Conservation (phyloP, 148 eudicot genomes). For the Diospyros lotus region DNA sequence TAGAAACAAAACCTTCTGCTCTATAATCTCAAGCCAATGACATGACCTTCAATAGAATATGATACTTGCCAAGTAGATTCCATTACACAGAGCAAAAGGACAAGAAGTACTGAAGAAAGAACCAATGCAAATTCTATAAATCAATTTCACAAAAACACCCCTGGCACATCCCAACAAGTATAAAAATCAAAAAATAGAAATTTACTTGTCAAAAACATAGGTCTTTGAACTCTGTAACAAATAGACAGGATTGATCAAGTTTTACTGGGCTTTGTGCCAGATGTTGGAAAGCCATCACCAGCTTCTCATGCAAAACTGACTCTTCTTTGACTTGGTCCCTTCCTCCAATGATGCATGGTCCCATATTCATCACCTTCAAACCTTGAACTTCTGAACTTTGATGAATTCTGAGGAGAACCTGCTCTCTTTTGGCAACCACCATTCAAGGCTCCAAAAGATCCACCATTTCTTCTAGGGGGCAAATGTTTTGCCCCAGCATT, state of each 20-base stretch:
- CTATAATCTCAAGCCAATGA: neutral
- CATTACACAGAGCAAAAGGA: neutral
- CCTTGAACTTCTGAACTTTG: constrained; percentile 39
- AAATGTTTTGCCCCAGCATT: constrained; percentile 13
- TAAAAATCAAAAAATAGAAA: neutral
- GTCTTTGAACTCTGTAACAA: constrained; percentile 1
- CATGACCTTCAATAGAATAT: neutral
- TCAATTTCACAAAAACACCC: neutral
- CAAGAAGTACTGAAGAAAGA: neutral
- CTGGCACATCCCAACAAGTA: neutral
- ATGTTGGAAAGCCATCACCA: neutral
- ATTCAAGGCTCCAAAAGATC: constrained; percentile 25
- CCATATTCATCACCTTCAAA: constrained; percentile 32
- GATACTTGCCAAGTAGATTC: neutral
- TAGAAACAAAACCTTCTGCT: neutral
- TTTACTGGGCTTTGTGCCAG: neutral
- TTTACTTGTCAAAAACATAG: constrained; percentile 7
- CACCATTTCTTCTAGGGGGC: constrained; percentile 24
- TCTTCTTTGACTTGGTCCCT: constrained; percentile 32
- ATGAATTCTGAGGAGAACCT: constrained; percentile 35
- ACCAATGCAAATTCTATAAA: neutral
- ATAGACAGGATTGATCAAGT: constrained; percentile 5
- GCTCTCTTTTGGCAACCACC: constrained; percentile 48
- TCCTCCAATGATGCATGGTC: constrained; percentile 31
- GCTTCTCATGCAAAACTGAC: constrained; percentile 27